Base-by-base conservation (phyloP, 2,329 filamentous ascomycete genomes). In the Pestalotiopsis sp. region DNA sequence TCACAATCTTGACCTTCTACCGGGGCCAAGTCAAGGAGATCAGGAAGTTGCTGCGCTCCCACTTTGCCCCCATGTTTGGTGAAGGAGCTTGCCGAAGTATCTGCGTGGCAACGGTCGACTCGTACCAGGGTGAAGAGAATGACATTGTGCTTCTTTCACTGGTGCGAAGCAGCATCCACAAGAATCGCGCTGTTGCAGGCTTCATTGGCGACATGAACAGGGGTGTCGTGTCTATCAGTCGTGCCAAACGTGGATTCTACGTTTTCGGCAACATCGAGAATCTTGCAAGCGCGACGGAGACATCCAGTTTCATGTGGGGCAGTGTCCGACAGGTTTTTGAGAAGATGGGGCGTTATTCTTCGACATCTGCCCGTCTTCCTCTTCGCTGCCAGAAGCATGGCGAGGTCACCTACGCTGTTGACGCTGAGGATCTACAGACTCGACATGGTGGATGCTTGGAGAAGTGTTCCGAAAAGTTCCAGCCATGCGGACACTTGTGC, bases 71-170 rank as follows among this genome's bases (percentile, higher is more conserved):
- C 12, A 13, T 57, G 20, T 49, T 70, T 75, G 23, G 75, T 76
- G 6, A 78, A 76, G 2, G 52, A 64, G 45, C 20, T n/a, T 31
- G 38, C 17, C n/a, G 25, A 12, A 66, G 70, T 59, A 75, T 87
- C 73, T 91, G 91, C 2, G 91, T 97, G 1, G 88, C 89, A 41
- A 97, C 94, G 0, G 93, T 98, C 0, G 95, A 97, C 75, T 93
- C 92, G 0, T 97, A 95, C 75, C 94, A 97, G 77, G 94, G 94
- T 13, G 94, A 97, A 74, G 94, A 97, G 76, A 97, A 97, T 70
- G 92, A 95, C 27, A 84, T 97, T 9, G 85, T 98, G 11, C 77
- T 97, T 2, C 82, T 97, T 0, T 97, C 94, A 0, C 82, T 97
- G 0, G 94, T 96, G 3, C 88, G 95, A 58, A 94, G 91, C 71